phyloP scores from a whole-genome alignment of 768 basidiomycete genomes.

The Mycena pura region DNA sequence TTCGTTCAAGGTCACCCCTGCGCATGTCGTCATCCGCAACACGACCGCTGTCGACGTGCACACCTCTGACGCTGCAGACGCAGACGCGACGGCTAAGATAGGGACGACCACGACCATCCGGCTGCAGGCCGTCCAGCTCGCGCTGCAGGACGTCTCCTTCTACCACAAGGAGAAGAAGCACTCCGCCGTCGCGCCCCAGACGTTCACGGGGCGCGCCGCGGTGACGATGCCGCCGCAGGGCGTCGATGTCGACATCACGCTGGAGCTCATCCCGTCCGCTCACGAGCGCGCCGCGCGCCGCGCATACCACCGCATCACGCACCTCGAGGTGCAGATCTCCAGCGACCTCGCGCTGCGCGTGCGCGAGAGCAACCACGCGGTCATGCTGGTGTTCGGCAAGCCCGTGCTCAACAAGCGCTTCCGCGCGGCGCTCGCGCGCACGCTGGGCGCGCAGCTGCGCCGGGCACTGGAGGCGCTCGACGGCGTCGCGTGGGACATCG shows the following conservation, averaged over 20 bases:
- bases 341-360: conserved; percentile 62
- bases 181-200: conserved; percentile 52
- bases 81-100: conserved; percentile 60
- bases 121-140: conserved; percentile 67
- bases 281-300: conserved; percentile 51
- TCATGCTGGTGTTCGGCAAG: conserved; percentile 65
- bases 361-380: conserved; percentile 65
- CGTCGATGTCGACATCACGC: conserved; percentile 68
- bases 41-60: conserved; percentile 60
- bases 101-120: conserved; percentile 71
- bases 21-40: conserved; percentile 72
- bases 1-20: conserved; percentile 67
- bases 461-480: conserved; percentile 59
- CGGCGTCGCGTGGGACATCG: conserved; percentile 63
- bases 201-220: conserved; percentile 66
- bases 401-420: conserved; percentile 64
- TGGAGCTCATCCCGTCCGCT: conserved; percentile 62
- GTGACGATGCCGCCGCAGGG: conserved; percentile 70
- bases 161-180: conserved; percentile 70
- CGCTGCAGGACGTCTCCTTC: conserved; percentile 72
- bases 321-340: conserved; percentile 57
- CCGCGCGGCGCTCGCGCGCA: conserved; percentile 61
- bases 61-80: conserved; percentile 36
- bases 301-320: conserved; percentile 65
- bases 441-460: conserved; percentile 61